Evolutionary conservation across 176 grass and related monocot species (phyloP), one percentile per base, ranked within the genome.

Genomic region (Bonia amplexicaulis): DNA sequence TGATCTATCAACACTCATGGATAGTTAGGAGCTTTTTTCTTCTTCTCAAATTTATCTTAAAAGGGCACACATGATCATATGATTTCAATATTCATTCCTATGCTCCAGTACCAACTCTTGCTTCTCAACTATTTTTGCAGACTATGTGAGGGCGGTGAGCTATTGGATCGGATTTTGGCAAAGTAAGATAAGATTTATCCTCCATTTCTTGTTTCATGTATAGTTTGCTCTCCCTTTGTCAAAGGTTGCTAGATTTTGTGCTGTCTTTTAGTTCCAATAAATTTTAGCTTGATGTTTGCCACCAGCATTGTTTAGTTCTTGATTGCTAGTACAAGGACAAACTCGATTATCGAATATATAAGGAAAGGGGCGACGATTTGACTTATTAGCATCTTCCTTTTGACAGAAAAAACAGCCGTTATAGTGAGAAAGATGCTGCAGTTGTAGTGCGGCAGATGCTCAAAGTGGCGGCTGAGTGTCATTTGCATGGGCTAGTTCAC

Each of bases 131-230:
- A 10, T 87, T 82, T 91, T 88, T 74, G 64, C 91, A 99, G 96
- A 92, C 88, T 96, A 88, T 99, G 96, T 69, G 96, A 99, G 87
- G 96, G 96, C 45, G 96, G 96, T 80, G 96, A 99, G 96, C 91
- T 99, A 17, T 90, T 99, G 78, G 96, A 99, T 62, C 86, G 93
- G 75, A 99, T 96, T 83, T 91, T 99, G 78, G 91, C 90, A 54
- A 99, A 94, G 96, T 99, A 99, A 89, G 91, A 13, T 92, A 45
- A 86, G 68, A 87, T 52, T 79, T 17, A 62, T 70, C 68, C 62
- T 78, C 7, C 5, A 33, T 62, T 80, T 58, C 60, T 85, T 40
- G 35, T 80, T 75, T 26, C 49, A 22, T 80, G 14, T 70, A 44
- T 47, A 59, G 47, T 61, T 71, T 25, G n/a, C 19, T 53, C 49